A percentile compares a stretch with the other conserved stretches of the same genome.
Conservation (phyloP, 31 red algal species). For the Odonthalia washingtoniensis region DNA sequence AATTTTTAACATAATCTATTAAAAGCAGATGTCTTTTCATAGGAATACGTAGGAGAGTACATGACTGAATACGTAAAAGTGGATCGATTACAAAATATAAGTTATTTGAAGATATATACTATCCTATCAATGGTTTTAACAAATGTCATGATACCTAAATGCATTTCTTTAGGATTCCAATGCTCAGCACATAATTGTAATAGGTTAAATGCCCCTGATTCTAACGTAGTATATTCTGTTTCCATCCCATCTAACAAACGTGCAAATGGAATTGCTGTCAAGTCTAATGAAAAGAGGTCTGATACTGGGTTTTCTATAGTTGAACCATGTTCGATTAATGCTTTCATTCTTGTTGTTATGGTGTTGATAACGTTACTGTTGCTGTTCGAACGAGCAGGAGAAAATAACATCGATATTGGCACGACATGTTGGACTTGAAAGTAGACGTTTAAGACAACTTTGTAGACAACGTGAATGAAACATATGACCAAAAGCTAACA, state of each 20-base stretch:
- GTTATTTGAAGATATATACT: constrained; percentile 48
- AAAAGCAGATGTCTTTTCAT: constrained; percentile 52
- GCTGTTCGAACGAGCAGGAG: no score
- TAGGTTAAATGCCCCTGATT: constrained; percentile 34
- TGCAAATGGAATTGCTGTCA: constrained; percentile 42
- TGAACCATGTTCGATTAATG: constrained; percentile 31
- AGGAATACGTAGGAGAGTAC: constrained; percentile 35
- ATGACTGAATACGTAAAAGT: constrained; percentile 43
- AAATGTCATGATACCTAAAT: constrained; percentile 73
- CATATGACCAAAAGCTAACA: constrained; percentile 85
- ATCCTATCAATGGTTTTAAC: constrained; percentile 49
- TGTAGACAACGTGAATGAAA: no score
- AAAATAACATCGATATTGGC: no score
- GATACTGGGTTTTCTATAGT: constrained; percentile 41
- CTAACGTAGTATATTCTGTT: constrained; percentile 41
- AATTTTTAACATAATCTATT: constrained; percentile 49
- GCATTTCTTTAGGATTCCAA: constrained; percentile 54
- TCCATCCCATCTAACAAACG: constrained; percentile 63
- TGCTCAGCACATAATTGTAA: constrained; percentile 49
- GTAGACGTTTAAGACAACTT: no score
- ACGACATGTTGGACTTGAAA: no score
- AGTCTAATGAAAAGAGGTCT: constrained; percentile 49
- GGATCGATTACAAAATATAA: constrained; percentile 62
- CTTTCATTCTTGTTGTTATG: neutral
- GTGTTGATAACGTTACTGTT: constrained; percentile 47